Evolutionary conservation across 495 filamentous ascomycete species (phyloP), one percentile per base, ranked within the genome.

Genomic region (Talaromyces trachyspermus): DNA sequence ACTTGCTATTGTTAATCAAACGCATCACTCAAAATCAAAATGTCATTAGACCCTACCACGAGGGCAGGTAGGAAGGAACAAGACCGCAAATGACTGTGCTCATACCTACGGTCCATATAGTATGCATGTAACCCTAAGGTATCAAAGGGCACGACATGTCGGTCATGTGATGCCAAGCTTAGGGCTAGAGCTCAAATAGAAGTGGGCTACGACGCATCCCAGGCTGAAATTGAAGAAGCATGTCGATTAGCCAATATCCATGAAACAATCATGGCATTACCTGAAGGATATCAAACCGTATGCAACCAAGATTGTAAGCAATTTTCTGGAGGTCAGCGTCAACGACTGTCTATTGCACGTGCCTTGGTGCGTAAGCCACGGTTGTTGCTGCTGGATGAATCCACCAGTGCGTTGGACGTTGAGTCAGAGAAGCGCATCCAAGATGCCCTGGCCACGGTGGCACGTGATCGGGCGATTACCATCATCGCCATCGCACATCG

Each of bases 401-500:
- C 86, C 1, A 91, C 88, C 4, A 79, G 72, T 33, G 79, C 79
- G n/a, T 65, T 90, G 29, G 87, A 94, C 49, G 79, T 81, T 8
- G 77, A 86, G 62, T 79, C 76, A 14, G 86, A 92, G 67, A 75
- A 74, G 54, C 62, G 84, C 25, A 71, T 92, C 14, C 84, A 89
- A 61, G 71, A 74, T 25, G 84, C 83, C 2, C 73, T 90, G 43
- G 80, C 83, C 50, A 62, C 72, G 33, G 78, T 81, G 6, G 66
- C 77, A 2, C 66, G 67, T 49, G 71, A 57, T 18, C 76, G 79
- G 49, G 87, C 84, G 10, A 85, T 89, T 23, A 92, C 83, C 0
- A 84, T 84, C 32, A 71, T 90, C 32, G 84, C 79, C 4, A 81
- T 91, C 42, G 87, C 87, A n/a, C 88, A 95, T 64, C 69, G 87